phyloP scores from a whole-genome alignment of 352 stramenopile genomes.

The Phytophthora quininea region DNA sequence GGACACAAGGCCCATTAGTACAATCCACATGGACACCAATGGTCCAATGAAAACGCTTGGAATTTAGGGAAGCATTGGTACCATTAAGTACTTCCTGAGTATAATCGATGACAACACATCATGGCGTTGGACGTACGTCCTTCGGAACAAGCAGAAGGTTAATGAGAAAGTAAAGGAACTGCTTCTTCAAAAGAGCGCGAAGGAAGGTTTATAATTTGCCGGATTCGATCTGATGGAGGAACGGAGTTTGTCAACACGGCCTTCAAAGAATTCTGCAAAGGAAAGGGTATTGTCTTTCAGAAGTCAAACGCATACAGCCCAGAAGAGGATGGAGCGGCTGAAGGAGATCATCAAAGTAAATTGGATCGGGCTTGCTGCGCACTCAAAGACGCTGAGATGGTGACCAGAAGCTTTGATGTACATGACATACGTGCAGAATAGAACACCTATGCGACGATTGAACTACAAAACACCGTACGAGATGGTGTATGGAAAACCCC shows the following conservation, averaged over 20 bases:
- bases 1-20: conserved; percentile 2
- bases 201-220: conserved; percentile 9
- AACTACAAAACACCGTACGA: conserved; percentile 5
- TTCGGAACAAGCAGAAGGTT: conserved; percentile 8
- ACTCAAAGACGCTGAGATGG: conserved; percentile 14
- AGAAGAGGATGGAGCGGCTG: conserved; percentile 22
- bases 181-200: conserved; percentile 9
- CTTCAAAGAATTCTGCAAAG: conserved; percentile 16
- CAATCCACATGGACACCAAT: conserved; percentile 20
- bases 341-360: conserved; percentile 21
- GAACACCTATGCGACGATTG: conserved; percentile 4
- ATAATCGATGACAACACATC: conserved; percentile 25
- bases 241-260: conserved; percentile 21
- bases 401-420: conserved; percentile 21
- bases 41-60: conserved; percentile 18
- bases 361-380: conserved; percentile 1
- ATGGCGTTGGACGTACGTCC: conserved; percentile 12
- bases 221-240: conserved; percentile 13
- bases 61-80: conserved; percentile 6
- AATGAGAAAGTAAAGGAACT: conserved; percentile 11
- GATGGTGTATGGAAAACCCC: background rate
- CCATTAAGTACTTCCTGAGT: conserved; percentile 14
- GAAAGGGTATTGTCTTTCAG: conserved; percentile 8
- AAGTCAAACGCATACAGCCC: conserved; percentile 10
- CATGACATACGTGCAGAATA: conserved; percentile 17